Conservation (phyloP, 306 rosid species). For the Medicago truncatula region DNA sequence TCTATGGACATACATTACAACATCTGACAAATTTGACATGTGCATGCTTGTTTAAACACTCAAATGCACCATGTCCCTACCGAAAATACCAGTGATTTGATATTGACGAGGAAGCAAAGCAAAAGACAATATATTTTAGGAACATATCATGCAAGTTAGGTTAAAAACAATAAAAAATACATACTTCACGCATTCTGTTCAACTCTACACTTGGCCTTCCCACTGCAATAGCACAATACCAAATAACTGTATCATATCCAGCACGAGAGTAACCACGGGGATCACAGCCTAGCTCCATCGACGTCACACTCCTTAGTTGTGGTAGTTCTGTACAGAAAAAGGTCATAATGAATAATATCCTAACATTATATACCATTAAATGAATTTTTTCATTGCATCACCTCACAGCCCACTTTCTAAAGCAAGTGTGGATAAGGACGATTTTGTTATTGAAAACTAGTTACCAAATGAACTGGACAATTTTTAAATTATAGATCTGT, state of each 20-base stretch:
- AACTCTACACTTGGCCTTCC: slow-evolving; percentile 79
- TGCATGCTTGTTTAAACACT: slow-evolving; percentile 19
- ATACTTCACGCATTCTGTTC: slow-evolving; percentile 90
- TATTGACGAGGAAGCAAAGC: slow-evolving; percentile 19
- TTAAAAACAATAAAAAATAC: slow-evolving; percentile 43
- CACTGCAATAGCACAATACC: slow-evolving; percentile 92
- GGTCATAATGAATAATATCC: neutral
- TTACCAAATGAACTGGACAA: neutral
- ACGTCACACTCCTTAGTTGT: slow-evolving; percentile 76
- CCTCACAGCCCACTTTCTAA: slow-evolving; percentile 19
- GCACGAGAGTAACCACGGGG: slow-evolving; percentile 91
- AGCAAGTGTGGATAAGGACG: neutral
- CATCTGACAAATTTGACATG: slow-evolving; percentile 41
- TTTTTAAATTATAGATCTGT: slow-evolving; percentile 21
- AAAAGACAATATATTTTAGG: slow-evolving; percentile 5
- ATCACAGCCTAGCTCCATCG: slow-evolving; percentile 94
- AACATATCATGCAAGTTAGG: slow-evolving; percentile 25
- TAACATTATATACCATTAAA: neutral
- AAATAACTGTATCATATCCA: slow-evolving; percentile 70
- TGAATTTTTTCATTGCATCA: neutral
- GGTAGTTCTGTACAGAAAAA: slow-evolving; percentile 64
- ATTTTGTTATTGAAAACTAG: neutral
- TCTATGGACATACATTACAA: slow-evolving; percentile 62
- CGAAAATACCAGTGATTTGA: slow-evolving; percentile 20
- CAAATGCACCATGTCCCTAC: slow-evolving; percentile 9